A percentile compares a stretch with the other conserved stretches of the same genome.
phyloP scores from a whole-genome alignment of 176 grass and related monocot genomes.

The Lolium rigidum region DNA sequence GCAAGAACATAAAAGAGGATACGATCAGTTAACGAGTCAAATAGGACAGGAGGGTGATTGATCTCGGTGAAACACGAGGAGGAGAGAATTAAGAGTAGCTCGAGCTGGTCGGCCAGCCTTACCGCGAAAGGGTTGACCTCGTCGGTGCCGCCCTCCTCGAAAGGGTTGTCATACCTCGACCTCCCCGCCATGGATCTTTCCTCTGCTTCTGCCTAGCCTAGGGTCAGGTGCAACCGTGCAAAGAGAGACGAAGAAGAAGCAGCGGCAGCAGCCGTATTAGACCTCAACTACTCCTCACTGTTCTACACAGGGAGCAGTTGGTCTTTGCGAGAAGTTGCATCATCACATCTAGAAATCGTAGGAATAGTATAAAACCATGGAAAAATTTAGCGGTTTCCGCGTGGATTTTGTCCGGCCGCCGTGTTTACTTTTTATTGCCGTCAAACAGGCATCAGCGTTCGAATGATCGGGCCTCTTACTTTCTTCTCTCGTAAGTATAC shows the following conservation, averaged over 20 bases:
- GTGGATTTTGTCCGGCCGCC: constrained; percentile 45
- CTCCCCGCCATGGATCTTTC: constrained; percentile 54
- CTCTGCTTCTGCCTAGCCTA: neutral
- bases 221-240: constrained; percentile 8
- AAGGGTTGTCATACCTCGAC: constrained; percentile 60
- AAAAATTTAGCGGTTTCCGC: constrained; percentile 33
- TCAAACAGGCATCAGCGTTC: neutral
- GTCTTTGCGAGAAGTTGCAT: constrained; percentile 3
- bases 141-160: constrained; percentile 53
- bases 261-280: constrained; percentile 14
- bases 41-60: neutral
- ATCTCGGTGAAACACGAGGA: neutral
- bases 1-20: neutral
- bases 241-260: neutral
- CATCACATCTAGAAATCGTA: constrained; percentile 33
- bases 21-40: no score
- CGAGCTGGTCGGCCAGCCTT: constrained; percentile 34
- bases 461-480: neutral
- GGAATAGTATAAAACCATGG: neutral
- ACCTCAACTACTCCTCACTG: neutral
- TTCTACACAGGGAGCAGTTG: constrained; percentile 11
- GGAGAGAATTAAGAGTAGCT: neutral
- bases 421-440: constrained; percentile 44
- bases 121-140: constrained; percentile 68
- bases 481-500: neutral